phyloP scores from a whole-genome alignment of 2,329 filamentous ascomycete genomes.

The Acephala macrosclerotiorum region DNA sequence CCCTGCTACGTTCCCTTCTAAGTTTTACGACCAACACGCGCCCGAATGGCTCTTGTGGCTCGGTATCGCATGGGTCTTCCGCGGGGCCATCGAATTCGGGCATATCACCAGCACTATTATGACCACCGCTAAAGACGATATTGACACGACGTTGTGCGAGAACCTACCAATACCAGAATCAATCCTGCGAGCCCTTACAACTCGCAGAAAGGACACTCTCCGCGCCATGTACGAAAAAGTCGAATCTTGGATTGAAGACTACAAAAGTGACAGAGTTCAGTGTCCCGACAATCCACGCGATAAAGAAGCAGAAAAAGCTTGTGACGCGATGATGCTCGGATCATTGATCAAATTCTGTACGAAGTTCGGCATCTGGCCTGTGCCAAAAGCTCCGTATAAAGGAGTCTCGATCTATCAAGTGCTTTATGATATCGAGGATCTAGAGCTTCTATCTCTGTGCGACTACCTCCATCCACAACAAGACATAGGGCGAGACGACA shows the following conservation, averaged over 20 bases:
- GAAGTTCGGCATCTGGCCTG: not conserved
- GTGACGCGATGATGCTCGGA: constrained; percentile 2
- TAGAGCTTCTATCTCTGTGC: too few species aligned
- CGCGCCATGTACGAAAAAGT: not conserved
- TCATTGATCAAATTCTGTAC: not conserved
- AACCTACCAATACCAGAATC: not conserved
- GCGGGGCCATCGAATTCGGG: not conserved
- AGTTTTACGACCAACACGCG: not conserved
- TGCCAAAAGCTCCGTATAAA: not conserved
- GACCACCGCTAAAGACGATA: not conserved
- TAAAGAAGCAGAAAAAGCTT: not conserved
- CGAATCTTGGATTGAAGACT: not conserved
- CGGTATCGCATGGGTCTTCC: not conserved
- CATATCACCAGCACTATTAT: not conserved
- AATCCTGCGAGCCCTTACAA: not conserved
- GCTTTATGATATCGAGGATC: not conserved
- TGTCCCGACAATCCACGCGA: too few species aligned
- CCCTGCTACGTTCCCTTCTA: not conserved
- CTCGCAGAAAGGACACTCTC: not conserved
- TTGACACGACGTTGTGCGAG: not conserved
- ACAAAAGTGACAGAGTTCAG: not conserved
- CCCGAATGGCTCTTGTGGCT: not conserved
- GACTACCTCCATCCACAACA: too few species aligned
- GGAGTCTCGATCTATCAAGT: not conserved
- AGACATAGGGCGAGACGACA: too few species aligned